These are phyloP conservation scores for Ogataea salicorniae DNA, from an alignment of 805 yeast species.

Conservation along the genomic window DNA sequence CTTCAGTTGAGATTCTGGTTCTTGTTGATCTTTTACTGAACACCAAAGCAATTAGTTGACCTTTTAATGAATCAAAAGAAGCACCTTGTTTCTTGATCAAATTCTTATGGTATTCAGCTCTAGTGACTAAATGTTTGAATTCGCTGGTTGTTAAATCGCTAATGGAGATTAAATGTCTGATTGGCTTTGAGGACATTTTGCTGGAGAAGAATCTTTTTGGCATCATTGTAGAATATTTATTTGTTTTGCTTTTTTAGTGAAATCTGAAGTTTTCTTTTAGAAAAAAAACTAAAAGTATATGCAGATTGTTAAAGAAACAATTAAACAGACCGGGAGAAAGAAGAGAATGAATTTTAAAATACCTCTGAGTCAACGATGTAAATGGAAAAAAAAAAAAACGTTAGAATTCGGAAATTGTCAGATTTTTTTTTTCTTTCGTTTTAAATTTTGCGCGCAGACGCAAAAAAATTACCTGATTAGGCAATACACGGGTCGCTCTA, in stretches of 20 bases:
- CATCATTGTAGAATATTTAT: slow-evolving; percentile 6
- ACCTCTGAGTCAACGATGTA: no score
- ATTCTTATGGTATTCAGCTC: slow-evolving; percentile 66
- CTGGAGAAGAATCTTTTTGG: slow-evolving; percentile 2
- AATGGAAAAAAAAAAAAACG: no score
- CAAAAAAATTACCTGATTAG: slow-evolving; percentile 10
- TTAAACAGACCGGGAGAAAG: no score
- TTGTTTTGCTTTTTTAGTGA: neutral
- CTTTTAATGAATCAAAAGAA: slow-evolving; percentile 51
- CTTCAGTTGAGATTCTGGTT: slow-evolving; percentile 91
- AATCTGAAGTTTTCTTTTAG: no score
- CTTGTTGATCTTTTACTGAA: slow-evolving; percentile 93
- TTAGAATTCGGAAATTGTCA: no score
- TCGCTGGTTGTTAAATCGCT: slow-evolving; percentile 72
- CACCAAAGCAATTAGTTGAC: slow-evolving; percentile 76
- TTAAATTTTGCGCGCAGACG: slow-evolving; percentile 12
- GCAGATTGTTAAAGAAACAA: no score
- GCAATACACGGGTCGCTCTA: slow-evolving; percentile 3
- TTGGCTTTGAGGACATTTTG: slow-evolving; percentile 9
- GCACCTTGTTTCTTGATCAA: slow-evolving; percentile 52
- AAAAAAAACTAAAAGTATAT: no score
- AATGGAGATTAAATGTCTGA: slow-evolving; percentile 78
- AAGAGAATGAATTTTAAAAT: no score
- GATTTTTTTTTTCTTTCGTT: neutral
- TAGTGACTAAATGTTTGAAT: slow-evolving; percentile 60